phyloP scores from a whole-genome alignment of 768 basidiomycete genomes.

The Mycena kentingensis region DNA sequence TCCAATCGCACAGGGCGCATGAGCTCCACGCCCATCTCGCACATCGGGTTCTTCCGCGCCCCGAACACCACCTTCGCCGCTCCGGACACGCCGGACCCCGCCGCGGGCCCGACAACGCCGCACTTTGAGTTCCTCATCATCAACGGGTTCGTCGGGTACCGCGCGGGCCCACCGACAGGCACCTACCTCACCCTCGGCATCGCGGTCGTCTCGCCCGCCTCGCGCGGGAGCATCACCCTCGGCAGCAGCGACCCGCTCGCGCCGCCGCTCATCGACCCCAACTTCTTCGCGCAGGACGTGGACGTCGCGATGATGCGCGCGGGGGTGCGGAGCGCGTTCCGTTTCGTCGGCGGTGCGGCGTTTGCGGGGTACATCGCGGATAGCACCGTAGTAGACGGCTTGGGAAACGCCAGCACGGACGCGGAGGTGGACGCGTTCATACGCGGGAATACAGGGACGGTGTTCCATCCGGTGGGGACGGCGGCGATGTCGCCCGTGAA shows the following conservation, averaged over 20 bases:
- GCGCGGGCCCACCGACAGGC: constrained; percentile 11
- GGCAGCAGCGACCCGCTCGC: not conserved
- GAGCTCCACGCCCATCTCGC: not conserved
- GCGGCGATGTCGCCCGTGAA: constrained; percentile 24
- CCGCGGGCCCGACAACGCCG: constrained; percentile 24
- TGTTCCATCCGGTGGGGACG: constrained; percentile 26
- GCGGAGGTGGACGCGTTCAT: constrained; percentile 20
- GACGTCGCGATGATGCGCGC: constrained; percentile 23
- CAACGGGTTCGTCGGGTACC: constrained; percentile 13
- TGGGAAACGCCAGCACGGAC: constrained; percentile 14
- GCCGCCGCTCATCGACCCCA: constrained; percentile 45
- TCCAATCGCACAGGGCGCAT: constrained; percentile 23
- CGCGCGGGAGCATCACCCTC: constrained; percentile 29
- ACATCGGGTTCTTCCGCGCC: constrained; percentile 25
- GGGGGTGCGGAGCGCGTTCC: constrained; percentile 19
- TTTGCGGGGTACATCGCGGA: constrained; percentile 21
- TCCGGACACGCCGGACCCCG: constrained; percentile 24
- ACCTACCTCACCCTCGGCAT: constrained; percentile 12
- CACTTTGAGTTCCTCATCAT: constrained; percentile 26
- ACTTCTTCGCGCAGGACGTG: constrained; percentile 32
- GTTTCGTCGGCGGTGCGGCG: constrained; percentile 16
- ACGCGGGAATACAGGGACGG: constrained; percentile 3
- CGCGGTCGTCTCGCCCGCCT: constrained; percentile 20
- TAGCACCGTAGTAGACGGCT: not conserved
- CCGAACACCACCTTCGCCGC: constrained; percentile 9